Evolutionary conservation across 163 green algal genomes (phyloP), one percentile per base, ranked within the genome.

Genomic region (Scenedesmus sp.): DNA sequence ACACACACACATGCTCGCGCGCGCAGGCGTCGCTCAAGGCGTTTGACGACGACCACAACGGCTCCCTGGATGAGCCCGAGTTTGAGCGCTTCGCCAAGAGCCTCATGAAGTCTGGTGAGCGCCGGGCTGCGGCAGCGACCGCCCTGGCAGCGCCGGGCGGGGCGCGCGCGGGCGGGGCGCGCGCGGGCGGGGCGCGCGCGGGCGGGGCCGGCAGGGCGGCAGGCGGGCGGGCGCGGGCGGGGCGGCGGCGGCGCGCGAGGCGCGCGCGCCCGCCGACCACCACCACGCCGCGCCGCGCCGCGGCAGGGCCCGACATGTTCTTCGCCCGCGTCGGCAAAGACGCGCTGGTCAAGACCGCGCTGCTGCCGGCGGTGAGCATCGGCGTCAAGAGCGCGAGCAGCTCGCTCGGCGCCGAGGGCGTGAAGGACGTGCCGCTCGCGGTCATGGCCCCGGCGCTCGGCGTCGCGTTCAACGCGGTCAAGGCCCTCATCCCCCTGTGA

Each of bases 241-340:
- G n/a, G n/a, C n/a, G n/a, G n/a, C n/a, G n/a, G n/a, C n/a, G n/a
- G n/a, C n/a, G n/a, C n/a, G n/a, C n/a, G n/a, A n/a, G n/a, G n/a
- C n/a, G n/a, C n/a, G n/a, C n/a, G n/a, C n/a, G n/a, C n/a, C n/a
- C n/a, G n/a, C n/a, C n/a, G n/a, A n/a, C n/a, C n/a, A n/a, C n/a
- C n/a, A n/a, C n/a, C n/a, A n/a, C n/a, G 29, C 57, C 34, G 14
- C 31, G 39, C n/a, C 5, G 6, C 51, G 18, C 39, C 18, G 39
- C 20, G 26, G 4, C 67, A 76, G 67, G 70, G 42, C 73, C 73
- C 24, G 75, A 82, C 45, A 36, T 62, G 14, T 82, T 82, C 75
- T 82, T 82, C 51, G 75, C 75, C 11, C 62, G 74, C 18, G 50
- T 81, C 3, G 74, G 74, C 62, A 81, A 81, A 48, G 62, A 81